Base-by-base conservation (phyloP, 1,284 basidiomycete genomes). In the Mycosarcoma maydis region DNA sequence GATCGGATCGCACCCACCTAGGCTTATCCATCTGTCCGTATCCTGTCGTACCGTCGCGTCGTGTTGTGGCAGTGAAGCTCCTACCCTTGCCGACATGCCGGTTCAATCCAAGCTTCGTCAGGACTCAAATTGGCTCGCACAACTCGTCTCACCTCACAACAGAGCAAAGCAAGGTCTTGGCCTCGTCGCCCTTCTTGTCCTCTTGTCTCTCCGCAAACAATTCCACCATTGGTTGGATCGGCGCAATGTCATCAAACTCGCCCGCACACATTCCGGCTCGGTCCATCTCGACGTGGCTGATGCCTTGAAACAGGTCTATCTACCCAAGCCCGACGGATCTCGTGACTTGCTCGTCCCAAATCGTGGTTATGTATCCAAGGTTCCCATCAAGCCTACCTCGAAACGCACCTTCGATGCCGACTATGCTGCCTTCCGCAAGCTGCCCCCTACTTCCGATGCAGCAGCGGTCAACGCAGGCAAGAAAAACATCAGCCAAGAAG, bases 331-430 rank as follows among this genome's bases (percentile, higher is more conserved):
- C 5, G 69, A 78, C 30, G 76, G 75, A 23, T 74, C 76, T 5
- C 61, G 74, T 41, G 55, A 75, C 4, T 47, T 81, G n/a, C 71
- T 80, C 24, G 77, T 81, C 2, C 80, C 80, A 13, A 58, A 73
- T 27, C 64, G 73, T 20, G 71, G 73, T 13, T 56, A 59, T 23
- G 73, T 83, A n/a, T 75, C 78, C 29, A 79, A 75, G 41, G 82
- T 83, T 20, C 57, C 64, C 44, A 80, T 84, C 56, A 72, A 73
- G 32, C 82, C 83, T 4, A 83, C 82, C 7, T 71, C 76, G 36
- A 39, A 57, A 3, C 61, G 62, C 10, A 82, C 80, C 22, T 83
- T 82, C 39, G 73, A 77, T 4, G 48, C 66, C 6, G 79, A 83
- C 61, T 82, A 76, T 11, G 58, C 59, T 2, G 51, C 62, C 30